These are phyloP conservation scores for Leccinum aurantiacum DNA, from an alignment of 768 basidiomycete species.

Conservation along the genomic window DNA sequence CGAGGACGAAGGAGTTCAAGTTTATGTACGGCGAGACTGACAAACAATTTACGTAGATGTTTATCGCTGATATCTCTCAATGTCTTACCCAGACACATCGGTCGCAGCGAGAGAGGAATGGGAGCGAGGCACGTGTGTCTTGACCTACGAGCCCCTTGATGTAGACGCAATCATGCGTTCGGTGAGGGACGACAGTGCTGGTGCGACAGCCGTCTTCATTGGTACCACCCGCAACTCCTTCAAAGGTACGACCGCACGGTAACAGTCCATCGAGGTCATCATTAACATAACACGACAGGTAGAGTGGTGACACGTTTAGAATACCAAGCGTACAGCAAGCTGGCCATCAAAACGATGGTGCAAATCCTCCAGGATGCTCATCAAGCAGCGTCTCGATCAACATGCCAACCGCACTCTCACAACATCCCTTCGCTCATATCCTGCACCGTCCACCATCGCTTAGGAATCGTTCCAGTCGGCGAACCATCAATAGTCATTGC, in stretches of 20 bases:
- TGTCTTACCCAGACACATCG: conserved; percentile 30
- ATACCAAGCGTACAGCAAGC: conserved; percentile 80
- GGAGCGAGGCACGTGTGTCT: conserved; percentile 38
- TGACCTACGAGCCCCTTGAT: conserved; percentile 63
- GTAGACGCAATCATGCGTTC: conserved; percentile 56
- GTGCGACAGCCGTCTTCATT: conserved; percentile 75
- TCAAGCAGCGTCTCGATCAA: conserved; percentile 41
- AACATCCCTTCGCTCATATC: conserved; percentile 44
- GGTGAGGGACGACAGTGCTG: conserved; percentile 63
- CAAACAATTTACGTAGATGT: not conserved
- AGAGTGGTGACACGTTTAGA: conserved; percentile 71
- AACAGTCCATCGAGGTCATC: conserved; percentile 1
- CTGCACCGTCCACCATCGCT: conserved; percentile 70
- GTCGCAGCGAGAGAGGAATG: conserved; percentile 25
- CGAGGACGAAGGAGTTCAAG: not conserved
- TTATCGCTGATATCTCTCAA: conserved; percentile 4
- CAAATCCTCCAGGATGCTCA: conserved; percentile 50
- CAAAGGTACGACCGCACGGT: conserved; percentile 51
- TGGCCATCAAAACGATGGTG: conserved; percentile 77
- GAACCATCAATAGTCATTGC: conserved; percentile 84
- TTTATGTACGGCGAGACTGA: not conserved
- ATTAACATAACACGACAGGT: conserved; percentile 40
- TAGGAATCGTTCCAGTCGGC: conserved; percentile 76
- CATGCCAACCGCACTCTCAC: conserved; percentile 35
- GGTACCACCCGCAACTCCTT: conserved; percentile 88